A percentile compares a stretch with the other conserved stretches of the same genome.
Evolutionary conservation across 306 rosid genomes (phyloP).

Genomic region (Cicer arietinum): DNA sequence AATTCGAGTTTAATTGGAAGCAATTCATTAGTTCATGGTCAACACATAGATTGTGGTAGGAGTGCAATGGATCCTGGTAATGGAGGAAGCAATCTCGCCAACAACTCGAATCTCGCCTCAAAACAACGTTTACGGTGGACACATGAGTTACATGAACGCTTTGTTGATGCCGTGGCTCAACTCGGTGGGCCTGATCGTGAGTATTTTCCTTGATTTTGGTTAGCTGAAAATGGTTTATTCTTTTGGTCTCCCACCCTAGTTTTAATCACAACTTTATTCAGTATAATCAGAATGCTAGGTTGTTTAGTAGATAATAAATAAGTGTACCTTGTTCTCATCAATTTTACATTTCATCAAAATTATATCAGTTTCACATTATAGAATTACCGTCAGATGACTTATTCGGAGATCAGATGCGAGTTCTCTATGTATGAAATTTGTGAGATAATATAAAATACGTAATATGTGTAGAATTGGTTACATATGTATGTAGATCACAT

Average conservation of each 20-base stretch:
- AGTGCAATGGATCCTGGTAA: conserved; percentile 69
- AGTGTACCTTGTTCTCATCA: conserved; percentile 6
- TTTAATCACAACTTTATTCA: conserved; percentile 31
- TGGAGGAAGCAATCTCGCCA: conserved; percentile 68
- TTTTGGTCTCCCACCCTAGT: neutral
- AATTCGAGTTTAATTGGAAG: conserved; percentile 55
- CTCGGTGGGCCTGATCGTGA: conserved; percentile 99
- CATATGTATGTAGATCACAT: conserved; percentile 38
- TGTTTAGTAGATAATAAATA: neutral
- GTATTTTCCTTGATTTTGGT: conserved; percentile 51
- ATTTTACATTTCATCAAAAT: neutral
- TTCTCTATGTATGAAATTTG: no score
- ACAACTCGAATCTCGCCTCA: conserved; percentile 73
- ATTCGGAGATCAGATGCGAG: no score
- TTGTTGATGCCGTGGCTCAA: conserved; percentile 95
- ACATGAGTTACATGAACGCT: conserved; percentile 93
- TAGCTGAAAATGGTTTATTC: conserved; percentile 31
- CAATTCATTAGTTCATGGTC: conserved; percentile 67
- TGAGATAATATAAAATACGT: conserved; percentile 10
- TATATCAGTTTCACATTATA: neutral
- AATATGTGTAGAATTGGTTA: neutral
- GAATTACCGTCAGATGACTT: neutral
- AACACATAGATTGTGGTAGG: conserved; percentile 59
- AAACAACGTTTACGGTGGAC: conserved; percentile 97
- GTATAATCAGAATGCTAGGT: neutral